Percentiles rank a stretch among this genome's conserved stretches.
These are phyloP conservation scores for Leccinum disarticulatum DNA, from an alignment of 768 basidiomycete genomes.

Conservation along the genomic window DNA sequence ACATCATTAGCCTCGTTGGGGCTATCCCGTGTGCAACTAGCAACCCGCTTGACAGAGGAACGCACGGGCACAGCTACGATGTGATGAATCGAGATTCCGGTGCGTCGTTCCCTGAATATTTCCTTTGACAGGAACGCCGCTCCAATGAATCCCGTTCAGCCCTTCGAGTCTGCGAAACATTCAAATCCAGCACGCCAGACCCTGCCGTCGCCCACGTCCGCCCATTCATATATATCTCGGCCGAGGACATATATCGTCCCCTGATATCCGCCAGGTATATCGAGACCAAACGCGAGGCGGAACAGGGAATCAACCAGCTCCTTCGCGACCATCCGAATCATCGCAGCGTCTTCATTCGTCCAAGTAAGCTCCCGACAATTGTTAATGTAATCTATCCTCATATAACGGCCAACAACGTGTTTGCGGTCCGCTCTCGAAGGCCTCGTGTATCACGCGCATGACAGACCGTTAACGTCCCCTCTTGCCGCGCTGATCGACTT, in stretches of 20 bases:
- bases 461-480: slow-evolving; percentile 85
- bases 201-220: slow-evolving; percentile 36
- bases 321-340: slow-evolving; percentile 44
- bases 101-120: slow-evolving; percentile 38
- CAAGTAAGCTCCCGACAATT: slow-evolving; percentile 57
- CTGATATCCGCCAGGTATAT: slow-evolving; percentile 86
- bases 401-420: slow-evolving; percentile 14
- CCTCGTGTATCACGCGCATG: slow-evolving; percentile 93
- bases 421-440: slow-evolving; percentile 46
- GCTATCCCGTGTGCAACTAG: slow-evolving; percentile 44
- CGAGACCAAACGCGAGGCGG: slow-evolving; percentile 91
- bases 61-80: slow-evolving; percentile 61
- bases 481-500: slow-evolving; percentile 82
- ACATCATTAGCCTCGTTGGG: slow-evolving; percentile 50
- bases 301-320: slow-evolving; percentile 61
- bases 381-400: slow-evolving; percentile 12
- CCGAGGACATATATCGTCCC: slow-evolving; percentile 83
- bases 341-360: slow-evolving; percentile 81
- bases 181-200: slow-evolving; percentile 48
- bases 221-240: slow-evolving; percentile 93
- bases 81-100: slow-evolving; percentile 87
- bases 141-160: slow-evolving; percentile 41
- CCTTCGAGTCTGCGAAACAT: slow-evolving; percentile 75
- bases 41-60: slow-evolving; percentile 61
- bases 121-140: slow-evolving; percentile 1